phyloP scores from a whole-genome alignment of 768 basidiomycete species.

The Leccinum pellstonianum region DNA sequence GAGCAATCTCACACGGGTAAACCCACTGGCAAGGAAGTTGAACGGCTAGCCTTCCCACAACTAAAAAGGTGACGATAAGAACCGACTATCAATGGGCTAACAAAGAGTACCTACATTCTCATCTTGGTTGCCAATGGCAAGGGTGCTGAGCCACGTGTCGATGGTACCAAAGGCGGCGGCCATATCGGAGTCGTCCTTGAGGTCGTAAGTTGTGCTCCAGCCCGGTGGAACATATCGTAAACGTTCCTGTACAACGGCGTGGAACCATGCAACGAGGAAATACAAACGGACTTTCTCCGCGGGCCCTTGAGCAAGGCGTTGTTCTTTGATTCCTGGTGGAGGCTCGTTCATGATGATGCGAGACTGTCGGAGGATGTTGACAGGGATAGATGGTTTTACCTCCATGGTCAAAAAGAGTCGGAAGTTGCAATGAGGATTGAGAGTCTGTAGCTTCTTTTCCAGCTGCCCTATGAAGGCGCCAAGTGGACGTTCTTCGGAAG shows the following conservation, averaged over 20 bases:
- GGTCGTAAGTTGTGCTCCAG: constrained; percentile 97
- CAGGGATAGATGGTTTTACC: constrained; percentile 90
- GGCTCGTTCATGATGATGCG: constrained; percentile 99
- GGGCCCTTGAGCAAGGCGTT: constrained; percentile 80
- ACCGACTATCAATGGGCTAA: no score
- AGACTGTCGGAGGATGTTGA: constrained; percentile 95
- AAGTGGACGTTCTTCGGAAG: constrained; percentile 97
- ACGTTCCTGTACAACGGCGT: constrained; percentile 95
- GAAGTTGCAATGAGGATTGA: constrained; percentile 89
- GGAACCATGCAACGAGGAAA: constrained; percentile 99
- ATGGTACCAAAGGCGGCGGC: constrained; percentile 89
- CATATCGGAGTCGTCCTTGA: constrained; percentile 95
- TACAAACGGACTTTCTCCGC: constrained; percentile 91
- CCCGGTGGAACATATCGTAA: constrained; percentile 94
- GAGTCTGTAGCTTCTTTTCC: constrained; percentile 93
- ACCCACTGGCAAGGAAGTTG: no score
- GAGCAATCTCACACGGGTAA: no score
- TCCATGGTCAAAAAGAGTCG: constrained; percentile 98
- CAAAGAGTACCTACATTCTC: no score
- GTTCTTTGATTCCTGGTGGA: constrained; percentile 91
- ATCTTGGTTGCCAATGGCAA: constrained; percentile 44
- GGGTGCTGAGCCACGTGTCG: constrained; percentile 79
- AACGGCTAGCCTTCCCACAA: no score
- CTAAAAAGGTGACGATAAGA: no score
- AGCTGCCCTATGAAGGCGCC: constrained; percentile 88